phyloP scores from a whole-genome alignment of 768 basidiomycete genomes.

The Lactarius psammicola region DNA sequence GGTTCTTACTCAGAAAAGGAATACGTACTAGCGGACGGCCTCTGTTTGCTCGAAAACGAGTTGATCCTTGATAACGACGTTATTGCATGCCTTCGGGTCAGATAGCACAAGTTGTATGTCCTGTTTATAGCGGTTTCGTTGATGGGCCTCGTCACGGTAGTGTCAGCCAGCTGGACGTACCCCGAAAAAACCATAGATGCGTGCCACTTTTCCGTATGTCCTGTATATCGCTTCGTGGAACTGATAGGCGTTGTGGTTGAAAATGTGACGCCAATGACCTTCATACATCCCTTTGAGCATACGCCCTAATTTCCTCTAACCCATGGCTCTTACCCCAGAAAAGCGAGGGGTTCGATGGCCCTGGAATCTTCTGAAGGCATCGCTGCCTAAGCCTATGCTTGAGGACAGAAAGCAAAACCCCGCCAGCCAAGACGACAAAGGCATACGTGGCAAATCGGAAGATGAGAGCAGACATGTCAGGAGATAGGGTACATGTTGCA shows the following conservation, averaged over 20 bases:
- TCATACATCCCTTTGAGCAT: neutral
- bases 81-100: neutral
- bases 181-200: neutral
- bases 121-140: neutral
- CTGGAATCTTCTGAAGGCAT: neutral
- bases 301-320: neutral
- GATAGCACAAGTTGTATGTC: neutral
- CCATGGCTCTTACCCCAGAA: neutral
- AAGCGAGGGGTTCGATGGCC: neutral
- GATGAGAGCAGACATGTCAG: neutral
- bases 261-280: neutral
- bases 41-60: constrained; percentile 6
- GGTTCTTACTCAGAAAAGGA: neutral
- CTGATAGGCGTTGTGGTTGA: neutral
- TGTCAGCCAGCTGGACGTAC: neutral
- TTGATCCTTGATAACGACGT: neutral
- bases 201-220: neutral
- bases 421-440: neutral
- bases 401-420: neutral
- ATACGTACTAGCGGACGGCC: neutral
- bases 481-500: no score
- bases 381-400: neutral
- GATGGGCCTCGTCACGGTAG: no score
- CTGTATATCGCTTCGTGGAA: neutral
- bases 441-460: neutral